These are phyloP conservation scores for Rhynchosporium graminicola DNA, from an alignment of 2,329 filamentous ascomycete genomes.

Conservation along the genomic window DNA sequence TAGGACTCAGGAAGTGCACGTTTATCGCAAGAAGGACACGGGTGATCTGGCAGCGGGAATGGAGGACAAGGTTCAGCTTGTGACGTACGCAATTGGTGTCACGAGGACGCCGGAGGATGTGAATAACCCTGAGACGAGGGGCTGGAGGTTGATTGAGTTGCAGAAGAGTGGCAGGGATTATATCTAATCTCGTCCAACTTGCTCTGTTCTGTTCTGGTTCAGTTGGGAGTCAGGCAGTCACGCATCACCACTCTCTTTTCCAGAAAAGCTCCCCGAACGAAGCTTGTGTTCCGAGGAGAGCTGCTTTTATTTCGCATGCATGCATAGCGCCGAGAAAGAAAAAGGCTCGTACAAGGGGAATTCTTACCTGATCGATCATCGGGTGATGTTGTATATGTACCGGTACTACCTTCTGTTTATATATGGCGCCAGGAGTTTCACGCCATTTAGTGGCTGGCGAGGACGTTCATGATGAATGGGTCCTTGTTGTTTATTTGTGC, in stretches of 20 bases:
- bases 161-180: constrained; percentile 97
- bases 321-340: constrained; percentile 9
- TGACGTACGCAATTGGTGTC: constrained; percentile 96
- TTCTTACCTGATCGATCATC: neutral
- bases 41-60: constrained; percentile 90
- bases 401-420: constrained; percentile 6
- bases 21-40: constrained; percentile 90
- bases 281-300: too few relatives aligned
- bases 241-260: neutral
- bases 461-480: neutral
- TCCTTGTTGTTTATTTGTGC: neutral
- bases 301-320: neutral
- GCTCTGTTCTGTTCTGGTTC: neutral
- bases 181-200: constrained; percentile 51
- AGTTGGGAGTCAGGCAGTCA: neutral
- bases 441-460: too few relatives aligned
- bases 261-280: too few relatives aligned
- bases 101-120: constrained; percentile 94
- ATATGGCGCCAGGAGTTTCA: constrained; percentile 14
- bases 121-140: constrained; percentile 92
- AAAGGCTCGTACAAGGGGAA: neutral
- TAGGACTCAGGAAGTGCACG: constrained; percentile 95
- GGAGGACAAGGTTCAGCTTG: constrained; percentile 98
- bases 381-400: neutral
- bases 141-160: constrained; percentile 96